Conservation (phyloP, 345 rosid genomes). For the Fremontodendron californicum region DNA sequence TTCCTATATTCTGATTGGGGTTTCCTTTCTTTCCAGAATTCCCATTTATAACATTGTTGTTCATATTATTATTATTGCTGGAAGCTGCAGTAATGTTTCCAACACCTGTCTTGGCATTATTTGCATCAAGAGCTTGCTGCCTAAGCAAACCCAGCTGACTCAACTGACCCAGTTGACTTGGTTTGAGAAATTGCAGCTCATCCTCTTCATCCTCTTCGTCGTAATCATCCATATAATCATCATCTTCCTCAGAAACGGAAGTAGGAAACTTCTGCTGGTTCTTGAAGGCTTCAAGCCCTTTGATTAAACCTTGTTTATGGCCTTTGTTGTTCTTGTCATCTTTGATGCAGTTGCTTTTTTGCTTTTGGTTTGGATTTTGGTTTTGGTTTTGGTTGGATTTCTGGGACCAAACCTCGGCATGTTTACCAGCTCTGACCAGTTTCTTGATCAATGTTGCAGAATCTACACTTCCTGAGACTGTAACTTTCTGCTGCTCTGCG, state of each 20-base stretch:
- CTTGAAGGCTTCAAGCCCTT: constrained; percentile 43
- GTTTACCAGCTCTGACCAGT: constrained; percentile 61
- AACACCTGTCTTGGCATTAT: constrained; percentile 41
- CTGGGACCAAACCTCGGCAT: constrained; percentile 73
- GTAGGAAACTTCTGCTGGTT: constrained; percentile 39
- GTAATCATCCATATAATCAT: constrained; percentile 35
- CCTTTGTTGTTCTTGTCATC: constrained; percentile 42
- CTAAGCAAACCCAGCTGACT: constrained; percentile 30
- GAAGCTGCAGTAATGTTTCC: constrained; percentile 25
- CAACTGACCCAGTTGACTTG: constrained; percentile 21
- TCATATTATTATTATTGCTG: constrained; percentile 28
- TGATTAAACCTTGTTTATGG: constrained; percentile 45
- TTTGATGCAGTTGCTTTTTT: constrained; percentile 27
- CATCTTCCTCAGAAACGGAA: constrained; percentile 42
- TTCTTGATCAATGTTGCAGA: constrained; percentile 65
- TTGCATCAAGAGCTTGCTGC: constrained; percentile 35
- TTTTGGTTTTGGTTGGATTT: constrained; percentile 41
- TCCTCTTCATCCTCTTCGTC: constrained; percentile 39
- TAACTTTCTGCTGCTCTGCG: constrained; percentile 71
- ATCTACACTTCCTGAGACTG: constrained; percentile 65
- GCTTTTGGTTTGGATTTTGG: constrained; percentile 43
- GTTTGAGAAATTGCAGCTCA: constrained; percentile 33
- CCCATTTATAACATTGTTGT: constrained; percentile 28
- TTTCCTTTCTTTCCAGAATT: constrained; percentile 51
- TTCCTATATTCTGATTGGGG: constrained; percentile 46